phyloP scores from a whole-genome alignment of 495 filamentous ascomycete genomes.

The Daldinia grandis region DNA sequence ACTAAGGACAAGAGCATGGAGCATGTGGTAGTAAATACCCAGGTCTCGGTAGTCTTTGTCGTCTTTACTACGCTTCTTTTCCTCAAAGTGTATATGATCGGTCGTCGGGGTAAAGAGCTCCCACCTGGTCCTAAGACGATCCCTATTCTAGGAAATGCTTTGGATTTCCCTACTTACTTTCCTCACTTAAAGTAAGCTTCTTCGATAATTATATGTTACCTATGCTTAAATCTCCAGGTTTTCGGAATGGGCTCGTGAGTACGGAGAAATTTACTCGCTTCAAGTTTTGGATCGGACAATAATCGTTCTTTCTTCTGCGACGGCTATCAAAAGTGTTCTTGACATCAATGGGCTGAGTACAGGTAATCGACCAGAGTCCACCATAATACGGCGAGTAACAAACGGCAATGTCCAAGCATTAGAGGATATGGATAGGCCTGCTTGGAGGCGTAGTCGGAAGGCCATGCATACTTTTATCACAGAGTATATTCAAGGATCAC shows the following conservation, averaged over 20 bases:
- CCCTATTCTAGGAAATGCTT: not conserved
- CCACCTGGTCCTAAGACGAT: not conserved
- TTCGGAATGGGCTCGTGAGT: not conserved
- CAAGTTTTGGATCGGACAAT: not conserved
- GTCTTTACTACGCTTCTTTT: not conserved
- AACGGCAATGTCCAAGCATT: not conserved
- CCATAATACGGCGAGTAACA: not conserved
- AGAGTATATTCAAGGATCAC: not conserved
- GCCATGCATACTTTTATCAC: conserved; percentile 3
- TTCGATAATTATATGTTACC: not conserved
- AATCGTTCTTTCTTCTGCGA: not conserved
- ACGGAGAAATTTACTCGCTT: conserved; percentile 1
- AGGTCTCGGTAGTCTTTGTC: not conserved
- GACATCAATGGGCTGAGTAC: not conserved
- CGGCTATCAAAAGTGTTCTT: not conserved
- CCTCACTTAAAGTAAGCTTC: conserved; percentile 1
- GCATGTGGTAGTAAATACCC: not conserved
- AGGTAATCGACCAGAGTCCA: not conserved
- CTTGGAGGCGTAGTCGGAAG: conserved; percentile 3
- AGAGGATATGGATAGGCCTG: not conserved
- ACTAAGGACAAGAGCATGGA: not conserved
- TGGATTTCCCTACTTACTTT: not conserved
- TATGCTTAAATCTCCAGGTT: not conserved
- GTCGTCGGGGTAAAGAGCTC: not conserved
- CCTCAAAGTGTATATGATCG: not conserved